Evolutionary conservation across 495 filamentous ascomycete genomes (phyloP), one percentile per base, ranked within the genome.

Genomic region (Haplographium delicatum): DNA sequence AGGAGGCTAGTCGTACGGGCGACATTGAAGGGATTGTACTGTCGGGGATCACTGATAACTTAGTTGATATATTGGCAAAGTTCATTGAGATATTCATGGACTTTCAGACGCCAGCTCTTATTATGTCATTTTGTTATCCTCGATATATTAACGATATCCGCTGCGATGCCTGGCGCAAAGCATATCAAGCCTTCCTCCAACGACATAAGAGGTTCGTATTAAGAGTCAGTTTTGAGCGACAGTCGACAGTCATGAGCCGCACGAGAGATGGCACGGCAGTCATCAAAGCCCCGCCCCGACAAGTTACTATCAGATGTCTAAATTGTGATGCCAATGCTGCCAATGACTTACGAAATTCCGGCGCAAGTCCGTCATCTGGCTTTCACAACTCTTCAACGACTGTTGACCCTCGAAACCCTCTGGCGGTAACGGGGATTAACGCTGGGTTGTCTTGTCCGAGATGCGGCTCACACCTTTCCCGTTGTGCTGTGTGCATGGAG

Each of bases 21-120:
- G 84, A 96, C 60, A 81, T 95, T 44, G 88, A 95, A 66, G 93
- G 90, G 13, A 78, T 96, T 38, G 74, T 95, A 7, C 76, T 98
- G 3, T 93, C 93, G 0, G 93, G 93, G 15, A 81, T 97, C 49
- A 82, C 79, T 1, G 83, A 91, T 52, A 71, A 76, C 26, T 79
- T 87, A 20, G 82, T 95, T 48, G 84, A 90, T 49, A 77, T 98
- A 20, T 84, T 97, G 58, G 83, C 89, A 39, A 85, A 84, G 20
- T 96, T 96, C 65, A 84, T 96, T 58, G 76, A 80, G 51, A 91
- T 89, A 42, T 95, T 84, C 66, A 76, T 81, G 54, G 93, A 98
- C 63, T 74, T 91, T 3, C 93, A 97, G 66, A 95, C 93, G 0
- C 85, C 94, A 2, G 84, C 90, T 1, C 74, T 97, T 0, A 82